phyloP scores from a whole-genome alignment of 345 rosid genomes.

The Passiflora organensis region DNA sequence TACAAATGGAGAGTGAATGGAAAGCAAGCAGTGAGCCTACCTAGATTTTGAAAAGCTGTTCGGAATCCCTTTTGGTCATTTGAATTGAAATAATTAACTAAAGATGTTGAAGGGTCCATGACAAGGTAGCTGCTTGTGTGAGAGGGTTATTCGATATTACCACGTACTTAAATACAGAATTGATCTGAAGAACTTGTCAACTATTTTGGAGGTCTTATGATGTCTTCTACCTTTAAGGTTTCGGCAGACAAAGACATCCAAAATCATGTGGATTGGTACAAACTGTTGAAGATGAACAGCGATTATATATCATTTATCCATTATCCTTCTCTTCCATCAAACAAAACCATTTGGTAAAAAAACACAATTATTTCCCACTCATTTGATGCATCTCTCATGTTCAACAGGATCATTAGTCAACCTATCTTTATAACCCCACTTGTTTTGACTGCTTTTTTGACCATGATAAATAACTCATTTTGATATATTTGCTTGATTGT shows the following conservation, averaged over 20 bases:
- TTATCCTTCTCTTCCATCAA: slow-evolving; percentile 13
- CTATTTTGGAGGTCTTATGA: slow-evolving; percentile 29
- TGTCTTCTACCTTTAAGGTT: slow-evolving; percentile 18
- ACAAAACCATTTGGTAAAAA: slow-evolving; percentile 14
- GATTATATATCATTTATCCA: not conserved
- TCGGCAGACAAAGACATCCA: slow-evolving; percentile 13
- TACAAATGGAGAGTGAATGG: not conserved
- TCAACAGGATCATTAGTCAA: slow-evolving; percentile 29
- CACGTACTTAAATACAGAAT: slow-evolving; percentile 4
- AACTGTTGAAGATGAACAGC: slow-evolving; percentile 6
- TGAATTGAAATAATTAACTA: too few relatives aligned
- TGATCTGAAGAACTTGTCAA: slow-evolving; percentile 12
- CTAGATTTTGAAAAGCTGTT: too few relatives aligned
- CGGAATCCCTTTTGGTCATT: too few relatives aligned
- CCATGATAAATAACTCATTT: not conserved
- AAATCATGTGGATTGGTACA: slow-evolving; percentile 20
- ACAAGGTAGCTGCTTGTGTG: too few relatives aligned
- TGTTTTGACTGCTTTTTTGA: slow-evolving; percentile 26
- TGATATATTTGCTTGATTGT: slow-evolving; percentile 6
- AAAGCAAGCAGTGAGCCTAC: too few relatives aligned
- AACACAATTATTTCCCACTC: slow-evolving; percentile 44
- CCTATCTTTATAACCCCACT: slow-evolving; percentile 24
- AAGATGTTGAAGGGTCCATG: not conserved
- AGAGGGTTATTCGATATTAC: too few relatives aligned
- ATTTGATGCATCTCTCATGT: slow-evolving; percentile 26